Evolutionary conservation across 2,329 filamentous ascomycete genomes (phyloP), one percentile per base, ranked within the genome.

Genomic region (Neurospora sp.): DNA sequence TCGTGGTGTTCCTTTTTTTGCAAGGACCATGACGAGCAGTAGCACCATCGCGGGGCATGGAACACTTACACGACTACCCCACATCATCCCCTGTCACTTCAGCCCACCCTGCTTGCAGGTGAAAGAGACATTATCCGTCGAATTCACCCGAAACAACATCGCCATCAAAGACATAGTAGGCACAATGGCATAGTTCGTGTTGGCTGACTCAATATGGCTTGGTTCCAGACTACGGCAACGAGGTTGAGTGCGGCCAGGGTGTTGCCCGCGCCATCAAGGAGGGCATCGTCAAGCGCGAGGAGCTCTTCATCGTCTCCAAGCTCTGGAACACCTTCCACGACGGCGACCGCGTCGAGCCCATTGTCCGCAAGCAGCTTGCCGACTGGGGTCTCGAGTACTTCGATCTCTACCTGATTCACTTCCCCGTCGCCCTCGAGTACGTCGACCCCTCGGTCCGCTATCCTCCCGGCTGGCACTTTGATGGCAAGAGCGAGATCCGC

Each of bases 311-410:
- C 78, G 91, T 94, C 74, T 93, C 91, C 81, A 97, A 97, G 85
- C 90, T 97, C 71, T 97, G 93, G 93, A 93, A 95, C 84, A 90
- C 90, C 74, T 97, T 93, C 87, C 93, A 97, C 84, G 91, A 95
- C 77, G 85, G 85, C 76, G 90, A 95, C 75, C 86, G 87, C 76
- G 92, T 95, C 73, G 88, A 90, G 81, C 89, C 89, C 71, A 93
- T 96, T 78, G 86, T 84, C 81, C 88, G 88, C 80, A 90, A 90
- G 78, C 91, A 94, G 82, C 89, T 94, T 72, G 86, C 88, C 74
- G 91, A 95, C 84, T 95, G 92, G 89, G 90, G 91, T 73, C 80
- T 96, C 72, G 93, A 94, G 77, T 96, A 96, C 85, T 94, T 97
- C 80, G 93, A 97, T 80, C 88, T 96, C 74, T 97, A 90, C 87